phyloP scores from a whole-genome alignment of 2,329 filamentous ascomycete genomes.

The Phyllosticta paracitricarpa region DNA sequence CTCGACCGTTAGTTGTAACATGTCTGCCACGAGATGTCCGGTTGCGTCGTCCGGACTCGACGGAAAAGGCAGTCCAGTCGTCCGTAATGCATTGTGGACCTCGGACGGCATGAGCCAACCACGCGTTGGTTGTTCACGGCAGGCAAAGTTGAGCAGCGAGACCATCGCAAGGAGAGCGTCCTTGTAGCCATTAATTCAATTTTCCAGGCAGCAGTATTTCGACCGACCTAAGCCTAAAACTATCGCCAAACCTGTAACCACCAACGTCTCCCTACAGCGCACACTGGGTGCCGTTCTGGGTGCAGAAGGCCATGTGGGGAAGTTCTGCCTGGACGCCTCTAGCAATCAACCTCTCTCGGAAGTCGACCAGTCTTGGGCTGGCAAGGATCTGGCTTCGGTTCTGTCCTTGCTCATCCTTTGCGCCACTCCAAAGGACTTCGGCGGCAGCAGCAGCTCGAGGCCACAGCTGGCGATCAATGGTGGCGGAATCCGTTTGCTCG shows the following conservation, averaged over 20 bases:
- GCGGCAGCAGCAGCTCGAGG: slow-evolving; percentile 63
- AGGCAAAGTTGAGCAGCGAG: background rate
- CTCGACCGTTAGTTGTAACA: background rate
- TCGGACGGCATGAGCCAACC: background rate
- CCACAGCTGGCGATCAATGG: slow-evolving; percentile 68
- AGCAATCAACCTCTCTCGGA: slow-evolving; percentile 64
- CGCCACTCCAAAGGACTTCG: slow-evolving; percentile 73
- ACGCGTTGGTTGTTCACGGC: background rate
- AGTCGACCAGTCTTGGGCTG: slow-evolving; percentile 59
- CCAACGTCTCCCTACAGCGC: slow-evolving; percentile 20
- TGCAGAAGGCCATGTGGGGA: slow-evolving; percentile 65
- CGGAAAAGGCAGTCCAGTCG: background rate
- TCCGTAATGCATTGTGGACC: background rate
- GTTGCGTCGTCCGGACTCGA: background rate
- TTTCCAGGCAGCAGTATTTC: background rate
- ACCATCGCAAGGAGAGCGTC: background rate
- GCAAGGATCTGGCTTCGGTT: slow-evolving; percentile 59
- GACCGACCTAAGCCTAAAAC: background rate
- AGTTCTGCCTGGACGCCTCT: slow-evolving; percentile 55
- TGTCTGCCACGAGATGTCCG: background rate
- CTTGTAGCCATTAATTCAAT: background rate
- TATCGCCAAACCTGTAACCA: background rate
- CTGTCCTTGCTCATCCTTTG: slow-evolving; percentile 52
- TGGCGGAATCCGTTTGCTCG: slow-evolving; percentile 66
- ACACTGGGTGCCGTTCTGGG: slow-evolving; percentile 48